A percentile compares a stretch with the other conserved stretches of the same genome.
These are phyloP conservation scores for Brassica rapa DNA, from an alignment of 345 rosid species.

Conservation along the genomic window DNA sequence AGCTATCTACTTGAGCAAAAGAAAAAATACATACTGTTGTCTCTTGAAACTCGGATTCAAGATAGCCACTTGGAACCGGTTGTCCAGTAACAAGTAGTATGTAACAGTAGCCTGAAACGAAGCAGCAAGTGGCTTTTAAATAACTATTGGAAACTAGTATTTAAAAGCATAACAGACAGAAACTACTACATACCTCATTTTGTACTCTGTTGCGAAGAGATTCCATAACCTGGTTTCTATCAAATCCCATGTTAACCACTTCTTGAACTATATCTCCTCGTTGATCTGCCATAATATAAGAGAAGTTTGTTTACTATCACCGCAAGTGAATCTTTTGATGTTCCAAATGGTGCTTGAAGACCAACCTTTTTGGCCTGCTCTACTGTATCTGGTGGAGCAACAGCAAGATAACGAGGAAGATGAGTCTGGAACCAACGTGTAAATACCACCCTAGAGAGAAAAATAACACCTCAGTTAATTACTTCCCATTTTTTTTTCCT, in stretches of 20 bases:
- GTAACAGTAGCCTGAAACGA: slow-evolving; percentile 88
- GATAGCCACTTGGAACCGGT: slow-evolving; percentile 71
- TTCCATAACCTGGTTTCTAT: slow-evolving; percentile 65
- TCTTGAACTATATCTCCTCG: slow-evolving; percentile 85
- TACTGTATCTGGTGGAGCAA: slow-evolving; percentile 76
- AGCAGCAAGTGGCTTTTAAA: slow-evolving; percentile 20
- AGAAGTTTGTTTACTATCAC: slow-evolving; percentile 8
- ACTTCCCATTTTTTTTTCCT: background rate
- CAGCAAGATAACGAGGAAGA: slow-evolving; percentile 88
- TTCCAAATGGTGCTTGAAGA: background rate
- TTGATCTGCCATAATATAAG: slow-evolving; percentile 63
- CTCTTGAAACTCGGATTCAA: slow-evolving; percentile 78
- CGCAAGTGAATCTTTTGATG: background rate
- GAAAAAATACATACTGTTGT: slow-evolving; percentile 53
- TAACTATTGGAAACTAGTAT: background rate
- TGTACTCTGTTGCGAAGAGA: slow-evolving; percentile 79
- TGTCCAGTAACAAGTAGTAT: slow-evolving; percentile 82
- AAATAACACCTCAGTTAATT: background rate
- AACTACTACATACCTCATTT: slow-evolving; percentile 59
- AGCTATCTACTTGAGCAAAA: background rate
- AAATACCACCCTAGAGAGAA: slow-evolving; percentile 70
- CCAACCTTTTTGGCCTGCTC: slow-evolving; percentile 80
- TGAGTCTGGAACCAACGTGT: slow-evolving; percentile 90
- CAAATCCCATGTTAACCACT: slow-evolving; percentile 76
- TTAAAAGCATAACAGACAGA: slow-evolving; percentile 3